Evolutionary conservation across 352 stramenopile species (phyloP).

Genomic region (Globisporangium parvum): DNA sequence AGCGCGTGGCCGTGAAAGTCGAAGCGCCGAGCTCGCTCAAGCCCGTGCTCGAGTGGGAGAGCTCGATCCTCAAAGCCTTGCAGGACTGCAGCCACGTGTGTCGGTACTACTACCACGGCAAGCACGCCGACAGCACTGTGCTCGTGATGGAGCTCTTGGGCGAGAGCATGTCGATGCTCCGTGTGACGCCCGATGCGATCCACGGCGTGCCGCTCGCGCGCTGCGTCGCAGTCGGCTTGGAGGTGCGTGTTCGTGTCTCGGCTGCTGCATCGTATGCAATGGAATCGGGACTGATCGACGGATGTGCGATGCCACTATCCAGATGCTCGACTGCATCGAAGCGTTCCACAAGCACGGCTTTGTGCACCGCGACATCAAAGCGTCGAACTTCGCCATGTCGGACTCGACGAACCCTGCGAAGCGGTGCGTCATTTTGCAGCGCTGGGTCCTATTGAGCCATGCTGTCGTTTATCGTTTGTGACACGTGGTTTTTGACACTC

Average conservation of each 20-base stretch:
- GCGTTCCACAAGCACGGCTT: slow-evolving; percentile 82
- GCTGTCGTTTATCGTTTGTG: background rate
- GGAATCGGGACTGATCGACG: background rate
- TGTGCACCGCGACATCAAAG: slow-evolving; percentile 87
- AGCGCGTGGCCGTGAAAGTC: slow-evolving; percentile 82
- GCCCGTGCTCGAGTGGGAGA: slow-evolving; percentile 86
- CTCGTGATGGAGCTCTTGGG: slow-evolving; percentile 86
- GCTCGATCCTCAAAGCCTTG: slow-evolving; percentile 78
- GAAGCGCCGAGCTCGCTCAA: slow-evolving; percentile 83
- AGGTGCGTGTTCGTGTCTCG: slow-evolving; percentile 15
- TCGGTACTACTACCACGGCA: slow-evolving; percentile 82
- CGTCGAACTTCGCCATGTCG: slow-evolving; percentile 82
- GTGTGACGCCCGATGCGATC: slow-evolving; percentile 69
- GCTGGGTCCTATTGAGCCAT: background rate
- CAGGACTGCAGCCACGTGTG: slow-evolving; percentile 81
- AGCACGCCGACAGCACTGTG: slow-evolving; percentile 81
- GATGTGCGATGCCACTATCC: background rate
- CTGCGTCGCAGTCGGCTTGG: slow-evolving; percentile 63
- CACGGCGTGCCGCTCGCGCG: slow-evolving; percentile 69
- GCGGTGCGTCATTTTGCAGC: slow-evolving; percentile 14
- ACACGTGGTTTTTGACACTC: background rate
- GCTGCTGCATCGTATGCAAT: too few species aligned
- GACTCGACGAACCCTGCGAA: slow-evolving; percentile 35
- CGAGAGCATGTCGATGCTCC: slow-evolving; percentile 87
- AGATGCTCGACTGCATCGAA: slow-evolving; percentile 87